Base-by-base conservation (phyloP, 179 eudicot species). In the Spinacia oleracea region DNA sequence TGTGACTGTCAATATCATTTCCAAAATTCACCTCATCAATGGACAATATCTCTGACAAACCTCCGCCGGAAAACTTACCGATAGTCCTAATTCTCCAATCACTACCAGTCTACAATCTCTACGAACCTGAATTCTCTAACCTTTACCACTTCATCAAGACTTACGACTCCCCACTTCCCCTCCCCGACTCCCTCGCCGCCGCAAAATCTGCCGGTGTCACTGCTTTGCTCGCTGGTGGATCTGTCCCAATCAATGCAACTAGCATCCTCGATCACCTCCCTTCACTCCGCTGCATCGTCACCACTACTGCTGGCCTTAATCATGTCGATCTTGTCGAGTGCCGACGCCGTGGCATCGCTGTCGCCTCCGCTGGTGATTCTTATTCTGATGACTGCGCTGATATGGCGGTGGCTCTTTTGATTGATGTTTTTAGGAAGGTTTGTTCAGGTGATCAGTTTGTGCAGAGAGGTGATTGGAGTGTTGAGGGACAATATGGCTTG, bases 361-460 rank as follows among this genome's bases (percentile, higher is more conserved):
- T 91, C 7, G 84, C 91, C 25, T 78, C 80, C 58, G 84, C 88
- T 7, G 75, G 84, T 43, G 35, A 73, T 0, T 9, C 85, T 4
- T 89, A 78, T 81, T 83, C 92, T 31, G 86, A 80, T 18, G 91
- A 89, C 74, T 90, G 88, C 12, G 97, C 97, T 5, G 94, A 91
- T 67, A 4, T 38, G 4, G 97, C 91, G 0, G 92, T 91, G 34
- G 92, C 88, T 42, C 82, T 91, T 50, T 29, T 86, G 81, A 71
- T 91, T 78, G 90, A 89, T 72, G 89, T 90, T 3, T 43, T 87
- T 29, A 74, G 93, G 71, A 87, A 50, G 46, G 60, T 91, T 40
- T 77, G 80, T 20, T 88, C 90, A 5, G 85, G 82, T 21, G 79
- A 90, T 77, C 82, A 85, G 67, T 90, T 70, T 42, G 88, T 91